These are phyloP conservation scores for Aureobasidium uvarum DNA, from an alignment of 2,329 filamentous ascomycete genomes.

Conservation along the genomic window DNA sequence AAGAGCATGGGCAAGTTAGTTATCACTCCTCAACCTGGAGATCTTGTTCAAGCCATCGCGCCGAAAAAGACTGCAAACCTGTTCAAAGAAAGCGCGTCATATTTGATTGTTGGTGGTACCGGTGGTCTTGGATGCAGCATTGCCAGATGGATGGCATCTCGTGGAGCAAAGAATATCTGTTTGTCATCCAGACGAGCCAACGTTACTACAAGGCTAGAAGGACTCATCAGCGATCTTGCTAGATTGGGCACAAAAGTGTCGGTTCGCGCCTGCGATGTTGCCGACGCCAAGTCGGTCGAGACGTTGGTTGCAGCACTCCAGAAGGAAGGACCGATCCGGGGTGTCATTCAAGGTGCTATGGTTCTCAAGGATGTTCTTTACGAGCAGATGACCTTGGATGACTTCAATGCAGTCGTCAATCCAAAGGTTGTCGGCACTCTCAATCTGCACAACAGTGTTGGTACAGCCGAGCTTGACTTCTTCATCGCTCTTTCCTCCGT, in stretches of 20 bases:
- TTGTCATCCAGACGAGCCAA: conserved; percentile 8
- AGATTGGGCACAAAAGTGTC: neutral
- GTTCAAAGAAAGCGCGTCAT: conserved; percentile 26
- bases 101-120: conserved; percentile 33
- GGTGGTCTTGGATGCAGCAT: conserved; percentile 32
- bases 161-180: conserved; percentile 30
- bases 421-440: conserved; percentile 37
- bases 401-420: conserved; percentile 29
- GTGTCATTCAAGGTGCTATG: conserved; percentile 31
- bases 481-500: conserved; percentile 33
- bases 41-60: conserved; percentile 4
- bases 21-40: conserved; percentile 23
- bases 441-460: conserved; percentile 33
- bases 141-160: conserved; percentile 28
- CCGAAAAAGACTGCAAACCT: conserved; percentile 2
- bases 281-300: neutral
- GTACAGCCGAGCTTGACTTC: conserved; percentile 32
- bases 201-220: conserved; percentile 4
- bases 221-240: conserved; percentile 7
- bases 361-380: conserved; percentile 19
- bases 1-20: conserved; percentile 33
- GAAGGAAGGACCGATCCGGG: conserved; percentile 17
- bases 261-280: conserved; percentile 15
- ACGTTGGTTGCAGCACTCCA: neutral
- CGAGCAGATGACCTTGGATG: conserved; percentile 31